Base-by-base conservation (phyloP, 2,329 filamentous ascomycete genomes). In the Parastagonospora nodorum region DNA sequence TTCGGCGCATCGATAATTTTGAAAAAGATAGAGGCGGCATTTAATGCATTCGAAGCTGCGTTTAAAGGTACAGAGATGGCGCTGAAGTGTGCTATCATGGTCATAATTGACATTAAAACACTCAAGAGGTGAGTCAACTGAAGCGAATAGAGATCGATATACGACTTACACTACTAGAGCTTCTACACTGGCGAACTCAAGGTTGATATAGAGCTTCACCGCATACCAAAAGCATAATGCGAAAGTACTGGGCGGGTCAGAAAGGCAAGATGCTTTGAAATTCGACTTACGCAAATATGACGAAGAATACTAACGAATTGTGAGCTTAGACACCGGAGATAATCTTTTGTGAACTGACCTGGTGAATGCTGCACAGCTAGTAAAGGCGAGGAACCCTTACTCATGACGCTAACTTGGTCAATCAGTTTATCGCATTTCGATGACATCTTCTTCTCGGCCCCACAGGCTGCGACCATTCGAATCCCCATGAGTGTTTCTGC, bases 221-320 rank as follows among this genome's bases (percentile, higher is more conserved):
- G 64, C 64, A 32, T 54, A 67, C 64, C 64, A 67, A 41, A 67
- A 67, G 40, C 64, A 67, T 5, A 67, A 46, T 6, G 64, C 60
- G 10, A 60, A 60, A 3, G 64, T 67, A 7, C 58, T 62, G 31
- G 4, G 8, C 9, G n/a, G 1, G 10, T 58, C 19, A 60, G 48
- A 11, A 14, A 31, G n/a, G 42, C 10, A 4, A 15, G 15, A 10
- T 15, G 28, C 9, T 14, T 11, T 12, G n/a, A 16, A 8, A 24
- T 31, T 12, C 8, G 10, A 48, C 59, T 48, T 47, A 64, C 58
- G 57, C 58, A 49, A 55, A 67, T 24, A 64, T 64, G 2, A 52
- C 44, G 41, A 67, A 66, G 36, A 64, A 67, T 0, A 64, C 62
- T 66, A 15, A n/a, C 8, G 33, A 19, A 15, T 8, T 9, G 28